Percentiles rank a stretch among this genome's conserved stretches.
phyloP scores from a whole-genome alignment of 306 rosid genomes.

The Cucurbita argyrosperma region DNA sequence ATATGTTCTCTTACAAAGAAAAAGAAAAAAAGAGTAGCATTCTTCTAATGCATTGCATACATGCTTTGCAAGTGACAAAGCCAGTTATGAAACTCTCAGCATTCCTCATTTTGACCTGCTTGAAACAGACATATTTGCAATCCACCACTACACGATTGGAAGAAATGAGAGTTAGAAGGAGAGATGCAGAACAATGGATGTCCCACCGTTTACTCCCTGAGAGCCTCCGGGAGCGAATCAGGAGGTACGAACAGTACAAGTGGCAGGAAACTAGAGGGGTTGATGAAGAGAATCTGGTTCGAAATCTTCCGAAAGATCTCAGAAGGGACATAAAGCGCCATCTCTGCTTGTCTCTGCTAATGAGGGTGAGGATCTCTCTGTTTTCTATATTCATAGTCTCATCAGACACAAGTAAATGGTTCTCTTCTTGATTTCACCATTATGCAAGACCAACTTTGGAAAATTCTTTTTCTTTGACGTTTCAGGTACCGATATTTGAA shows the following conservation, averaged over 20 bases:
- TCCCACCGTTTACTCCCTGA: conserved; percentile 59
- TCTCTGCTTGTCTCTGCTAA: conserved; percentile 49
- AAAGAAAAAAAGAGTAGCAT: neutral
- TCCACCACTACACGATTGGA: conserved; percentile 8
- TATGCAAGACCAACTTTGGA: neutral
- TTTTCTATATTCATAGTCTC: neutral
- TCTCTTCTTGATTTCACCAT: neutral
- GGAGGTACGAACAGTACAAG: conserved; percentile 57
- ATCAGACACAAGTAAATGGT: neutral
- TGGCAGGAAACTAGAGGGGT: conserved; percentile 80
- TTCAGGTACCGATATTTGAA: conserved; percentile 9
- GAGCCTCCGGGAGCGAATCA: conserved; percentile 47
- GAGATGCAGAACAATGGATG: conserved; percentile 75
- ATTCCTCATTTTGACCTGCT: neutral
- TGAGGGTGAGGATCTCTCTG: conserved; percentile 27
- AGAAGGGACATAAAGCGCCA: conserved; percentile 53
- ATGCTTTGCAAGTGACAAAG: neutral
- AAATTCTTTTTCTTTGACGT: neutral
- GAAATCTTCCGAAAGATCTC: conserved; percentile 59
- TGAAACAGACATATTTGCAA: conserved; percentile 5
- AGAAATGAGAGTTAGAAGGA: conserved; percentile 29
- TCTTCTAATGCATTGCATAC: neutral
- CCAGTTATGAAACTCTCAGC: neutral
- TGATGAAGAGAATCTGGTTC: conserved; percentile 34
- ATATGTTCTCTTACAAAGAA: neutral